These are phyloP conservation scores for Biscutella auriculata DNA, from an alignment of 441 rosid genomes.

Conservation along the genomic window DNA sequence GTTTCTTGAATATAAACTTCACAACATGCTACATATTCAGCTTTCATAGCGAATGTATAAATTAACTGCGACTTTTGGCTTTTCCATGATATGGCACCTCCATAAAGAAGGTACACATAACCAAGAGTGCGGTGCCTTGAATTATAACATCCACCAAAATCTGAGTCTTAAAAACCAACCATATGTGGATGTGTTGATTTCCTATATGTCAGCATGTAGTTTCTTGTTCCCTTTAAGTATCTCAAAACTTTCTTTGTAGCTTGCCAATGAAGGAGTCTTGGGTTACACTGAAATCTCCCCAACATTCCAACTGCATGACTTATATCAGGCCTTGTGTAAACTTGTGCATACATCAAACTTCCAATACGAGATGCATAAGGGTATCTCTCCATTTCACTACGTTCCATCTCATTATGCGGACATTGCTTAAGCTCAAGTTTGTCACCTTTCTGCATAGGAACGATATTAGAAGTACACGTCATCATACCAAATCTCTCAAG, in stretches of 20 bases:
- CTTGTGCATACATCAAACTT: too few species aligned
- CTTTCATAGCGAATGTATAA: not conserved
- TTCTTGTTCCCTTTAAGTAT: not conserved
- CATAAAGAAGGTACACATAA: not conserved
- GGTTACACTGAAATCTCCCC: not conserved
- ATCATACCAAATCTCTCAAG: too few species aligned
- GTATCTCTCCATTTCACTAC: too few species aligned
- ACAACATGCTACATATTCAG: not conserved
- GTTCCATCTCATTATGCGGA: too few species aligned
- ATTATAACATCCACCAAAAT: not conserved
- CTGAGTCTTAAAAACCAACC: not conserved
- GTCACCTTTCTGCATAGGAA: too few species aligned
- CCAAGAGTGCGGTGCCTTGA: not conserved
- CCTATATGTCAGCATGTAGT: not conserved
- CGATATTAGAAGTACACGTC: too few species aligned
- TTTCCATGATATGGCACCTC: too few species aligned
- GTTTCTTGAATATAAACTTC: not conserved
- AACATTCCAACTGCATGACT: not conserved
- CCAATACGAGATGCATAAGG: too few species aligned
- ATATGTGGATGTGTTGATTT: too few species aligned
- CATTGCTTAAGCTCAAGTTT: too few species aligned
- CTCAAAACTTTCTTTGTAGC: not conserved
- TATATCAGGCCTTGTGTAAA: too few species aligned
- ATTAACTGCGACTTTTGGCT: too few species aligned
- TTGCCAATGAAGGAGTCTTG: not conserved